Conservation (phyloP, 1,284 basidiomycete genomes). For the Heterobasidion irregulare region DNA sequence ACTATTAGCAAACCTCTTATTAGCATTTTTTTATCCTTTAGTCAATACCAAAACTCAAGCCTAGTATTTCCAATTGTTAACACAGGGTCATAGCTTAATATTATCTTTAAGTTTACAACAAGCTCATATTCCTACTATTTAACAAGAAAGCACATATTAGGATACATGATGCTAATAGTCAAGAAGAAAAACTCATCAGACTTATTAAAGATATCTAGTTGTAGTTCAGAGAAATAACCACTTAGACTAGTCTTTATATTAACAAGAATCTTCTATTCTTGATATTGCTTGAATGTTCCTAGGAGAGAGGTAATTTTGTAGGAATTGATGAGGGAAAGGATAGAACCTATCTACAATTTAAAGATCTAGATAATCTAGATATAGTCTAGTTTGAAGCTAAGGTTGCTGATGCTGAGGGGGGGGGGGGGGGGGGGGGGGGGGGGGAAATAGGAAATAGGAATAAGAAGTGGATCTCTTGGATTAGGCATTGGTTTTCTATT, state of each 20-base stretch:
- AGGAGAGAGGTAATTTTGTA: constrained; percentile 18
- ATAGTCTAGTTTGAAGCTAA: background rate
- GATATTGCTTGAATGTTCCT: constrained; percentile 18
- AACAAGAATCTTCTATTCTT: constrained; percentile 14
- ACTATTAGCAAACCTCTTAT: background rate
- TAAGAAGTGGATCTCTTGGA: too few species aligned
- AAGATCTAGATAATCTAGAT: background rate
- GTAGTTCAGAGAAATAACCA: background rate
- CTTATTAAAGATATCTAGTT: background rate
- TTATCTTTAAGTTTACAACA: constrained; percentile 6
- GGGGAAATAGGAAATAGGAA: too few species aligned
- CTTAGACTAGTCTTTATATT: constrained; percentile 12
- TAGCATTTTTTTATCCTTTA: background rate
- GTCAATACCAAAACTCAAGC: constrained; percentile 4
- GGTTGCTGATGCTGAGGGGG: too few species aligned
- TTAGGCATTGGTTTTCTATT: too few species aligned
- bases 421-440: too few species aligned
- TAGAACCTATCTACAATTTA: constrained; percentile 17
- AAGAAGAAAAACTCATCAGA: background rate
- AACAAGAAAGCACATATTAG: background rate
- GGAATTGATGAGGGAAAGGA: constrained; percentile 17
- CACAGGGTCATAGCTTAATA: constrained; percentile 17
- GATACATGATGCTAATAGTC: background rate
- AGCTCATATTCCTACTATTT: background rate
- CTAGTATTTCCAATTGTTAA: constrained; percentile 15